phyloP scores from a whole-genome alignment of 2,329 filamentous ascomycete species.

The Diaporthe capsici region DNA sequence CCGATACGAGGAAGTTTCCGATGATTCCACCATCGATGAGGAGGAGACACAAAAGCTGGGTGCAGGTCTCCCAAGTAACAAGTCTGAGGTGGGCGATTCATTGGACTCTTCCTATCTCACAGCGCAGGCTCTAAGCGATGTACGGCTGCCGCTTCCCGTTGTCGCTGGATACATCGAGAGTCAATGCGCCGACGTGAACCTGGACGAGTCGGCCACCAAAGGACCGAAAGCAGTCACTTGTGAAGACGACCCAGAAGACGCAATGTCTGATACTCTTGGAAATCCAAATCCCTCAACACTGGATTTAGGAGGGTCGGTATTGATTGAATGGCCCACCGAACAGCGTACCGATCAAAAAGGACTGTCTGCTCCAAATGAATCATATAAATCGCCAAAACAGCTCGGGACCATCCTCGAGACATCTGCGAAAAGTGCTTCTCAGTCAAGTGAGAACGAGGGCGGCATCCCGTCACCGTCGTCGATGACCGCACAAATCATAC shows the following conservation, averaged over 20 bases:
- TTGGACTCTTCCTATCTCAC: not conserved
- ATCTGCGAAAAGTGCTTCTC: too few species aligned
- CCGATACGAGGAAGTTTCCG: not conserved
- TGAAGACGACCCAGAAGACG: not conserved
- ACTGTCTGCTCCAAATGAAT: not conserved
- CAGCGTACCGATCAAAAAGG: not conserved
- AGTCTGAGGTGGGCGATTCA: not conserved
- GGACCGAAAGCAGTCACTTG: not conserved
- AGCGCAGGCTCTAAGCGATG: not conserved
- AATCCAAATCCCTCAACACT: not conserved
- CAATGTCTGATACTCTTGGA: not conserved
- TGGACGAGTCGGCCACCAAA: not conserved
- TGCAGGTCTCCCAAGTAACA: not conserved
- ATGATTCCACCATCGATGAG: not conserved
- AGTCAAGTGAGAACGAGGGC: not conserved
- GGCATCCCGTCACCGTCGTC: not conserved
- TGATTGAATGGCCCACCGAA: slow-evolving; percentile 8
- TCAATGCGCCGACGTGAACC: not conserved
- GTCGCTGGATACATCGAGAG: not conserved
- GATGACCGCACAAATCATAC: not conserved
- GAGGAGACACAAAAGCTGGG: not conserved
- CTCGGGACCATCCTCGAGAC: not conserved
- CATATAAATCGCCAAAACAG: not conserved
- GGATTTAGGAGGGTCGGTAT: not conserved
- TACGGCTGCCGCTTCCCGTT: not conserved